Base-by-base conservation (phyloP, 306 rosid species). In the Sicyos baderoa region DNA sequence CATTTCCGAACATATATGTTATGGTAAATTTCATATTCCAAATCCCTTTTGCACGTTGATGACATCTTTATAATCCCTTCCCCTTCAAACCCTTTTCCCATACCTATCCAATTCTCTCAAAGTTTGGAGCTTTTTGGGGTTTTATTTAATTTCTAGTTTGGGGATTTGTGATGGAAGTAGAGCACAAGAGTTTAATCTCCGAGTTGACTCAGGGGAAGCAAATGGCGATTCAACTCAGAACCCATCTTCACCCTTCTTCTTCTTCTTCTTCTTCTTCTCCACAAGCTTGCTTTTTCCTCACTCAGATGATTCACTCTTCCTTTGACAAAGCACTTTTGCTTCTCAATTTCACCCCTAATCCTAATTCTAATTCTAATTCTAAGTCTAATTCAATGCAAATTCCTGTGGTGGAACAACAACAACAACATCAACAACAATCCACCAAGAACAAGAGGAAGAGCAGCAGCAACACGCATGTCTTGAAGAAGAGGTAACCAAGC, bases 401-500 rank as follows among this genome's bases (percentile, higher is more conserved):
- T 70, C 79, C 72, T 60, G 76, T 56, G 12, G 17, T 60, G 55
- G 81, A 84, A 42, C 79, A 76, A 32, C 63, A 77, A 54, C 4
- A 19, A 0, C 35, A 84, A 42, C 79, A 76, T 23, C 63, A 77
- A 54, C 4, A 19, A 0, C 35, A 29, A 29, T 18, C 49, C 51
- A 2, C 10, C 13, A 72, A 59, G 67, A 79, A 77, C 64, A 82
- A 63, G 52, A 63, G 50, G 70, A 19, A 64, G 16, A 37, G 9
- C 6, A 62, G 19, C 16, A 42, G 57, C 76, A 82, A 55, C 42
- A 35, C 5, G 64, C 47, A 78, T 29, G 81, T 68, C 45, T 11
- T 44, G 3, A 86, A 86, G 82, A 86, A 80, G 79, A 86, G 91
- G 91, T 29, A n/a, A n/a, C n/a, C n/a, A n/a, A n/a, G n/a, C n/a